Evolutionary conservation across 805 yeast species (phyloP).

Genomic region (Cyberlindnera mississippiensis): DNA sequence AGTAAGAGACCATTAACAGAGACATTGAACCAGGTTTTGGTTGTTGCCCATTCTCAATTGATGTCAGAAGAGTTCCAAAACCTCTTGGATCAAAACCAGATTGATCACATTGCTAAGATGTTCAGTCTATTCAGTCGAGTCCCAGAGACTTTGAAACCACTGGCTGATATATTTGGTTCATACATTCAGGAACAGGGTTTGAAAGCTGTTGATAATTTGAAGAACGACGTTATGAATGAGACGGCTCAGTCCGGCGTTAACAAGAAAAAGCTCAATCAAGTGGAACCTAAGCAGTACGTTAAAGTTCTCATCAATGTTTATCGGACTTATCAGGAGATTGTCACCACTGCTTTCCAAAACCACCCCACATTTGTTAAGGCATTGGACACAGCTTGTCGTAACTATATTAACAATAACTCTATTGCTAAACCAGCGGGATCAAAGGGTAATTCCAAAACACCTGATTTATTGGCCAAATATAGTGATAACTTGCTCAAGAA

Average conservation of each 20-base stretch:
- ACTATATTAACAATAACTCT: slow-evolving; percentile 75
- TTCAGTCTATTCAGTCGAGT: slow-evolving; percentile 73
- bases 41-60: slow-evolving; percentile 70
- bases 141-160: slow-evolving; percentile 71
- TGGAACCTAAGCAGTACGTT: slow-evolving; percentile 77
- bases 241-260: slow-evolving; percentile 17
- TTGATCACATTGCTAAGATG: slow-evolving; percentile 73
- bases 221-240: slow-evolving; percentile 29
- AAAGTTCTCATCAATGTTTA: slow-evolving; percentile 72
- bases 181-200: slow-evolving; percentile 68
- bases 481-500: slow-evolving; percentile 80
- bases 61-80: slow-evolving; percentile 73
- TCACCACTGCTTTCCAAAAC: slow-evolving; percentile 60
- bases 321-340: slow-evolving; percentile 60
- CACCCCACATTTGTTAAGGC: slow-evolving; percentile 81
- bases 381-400: slow-evolving; percentile 82
- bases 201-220: slow-evolving; percentile 55
- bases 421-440: slow-evolving; percentile 56
- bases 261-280: slow-evolving; percentile 30
- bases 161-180: slow-evolving; percentile 66
- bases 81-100: slow-evolving; percentile 70
- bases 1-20: slow-evolving; percentile 75
- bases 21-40: slow-evolving; percentile 69
- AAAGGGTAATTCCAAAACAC: slow-evolving; percentile 63
- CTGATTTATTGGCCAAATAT: slow-evolving; percentile 87